Evolutionary conservation across 257 asterid genomes (phyloP).

Genomic region (Nicotiana undulata): DNA sequence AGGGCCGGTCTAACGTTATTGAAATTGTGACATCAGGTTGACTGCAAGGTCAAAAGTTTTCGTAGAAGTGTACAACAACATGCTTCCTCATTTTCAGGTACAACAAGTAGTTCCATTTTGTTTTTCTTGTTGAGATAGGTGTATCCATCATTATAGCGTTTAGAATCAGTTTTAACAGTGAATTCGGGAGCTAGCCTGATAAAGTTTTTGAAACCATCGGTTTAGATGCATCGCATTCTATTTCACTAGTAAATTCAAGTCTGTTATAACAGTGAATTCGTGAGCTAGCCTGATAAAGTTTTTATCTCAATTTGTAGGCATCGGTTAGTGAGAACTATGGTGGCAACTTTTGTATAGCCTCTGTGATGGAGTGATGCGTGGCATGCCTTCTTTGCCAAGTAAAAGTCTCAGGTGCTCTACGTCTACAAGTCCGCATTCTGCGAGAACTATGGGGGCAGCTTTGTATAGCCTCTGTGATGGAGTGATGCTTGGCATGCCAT

Average conservation of each 20-base stretch:
- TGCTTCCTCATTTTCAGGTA: slow-evolving; percentile 84
- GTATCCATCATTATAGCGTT: background rate
- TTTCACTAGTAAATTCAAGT: background rate
- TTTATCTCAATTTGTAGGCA: slow-evolving; percentile 36
- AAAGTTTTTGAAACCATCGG: background rate
- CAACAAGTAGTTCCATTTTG: background rate
- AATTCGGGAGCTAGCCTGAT: no score
- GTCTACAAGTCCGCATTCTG: background rate
- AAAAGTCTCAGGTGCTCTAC: background rate
- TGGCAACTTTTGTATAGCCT: slow-evolving; percentile 50
- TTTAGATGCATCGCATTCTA: background rate
- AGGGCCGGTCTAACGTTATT: background rate
- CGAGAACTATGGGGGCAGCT: slow-evolving; percentile 75
- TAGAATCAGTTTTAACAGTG: no score
- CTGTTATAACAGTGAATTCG: background rate
- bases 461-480: slow-evolving; percentile 23
- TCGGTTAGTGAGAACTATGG: slow-evolving; percentile 68
- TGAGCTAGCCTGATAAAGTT: background rate
- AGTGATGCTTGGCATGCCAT: slow-evolving; percentile 12
- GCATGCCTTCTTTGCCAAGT: background rate
- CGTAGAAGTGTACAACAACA: slow-evolving; percentile 33
- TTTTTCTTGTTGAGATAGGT: background rate
- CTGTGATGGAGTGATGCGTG: slow-evolving; percentile 19
- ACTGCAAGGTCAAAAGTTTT: slow-evolving; percentile 48
- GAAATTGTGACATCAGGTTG: slow-evolving; percentile 46